Percentiles rank a stretch among this genome's conserved stretches.
Conservation (phyloP, 176 grass and related monocot species). For the Eragrostis curvula region DNA sequence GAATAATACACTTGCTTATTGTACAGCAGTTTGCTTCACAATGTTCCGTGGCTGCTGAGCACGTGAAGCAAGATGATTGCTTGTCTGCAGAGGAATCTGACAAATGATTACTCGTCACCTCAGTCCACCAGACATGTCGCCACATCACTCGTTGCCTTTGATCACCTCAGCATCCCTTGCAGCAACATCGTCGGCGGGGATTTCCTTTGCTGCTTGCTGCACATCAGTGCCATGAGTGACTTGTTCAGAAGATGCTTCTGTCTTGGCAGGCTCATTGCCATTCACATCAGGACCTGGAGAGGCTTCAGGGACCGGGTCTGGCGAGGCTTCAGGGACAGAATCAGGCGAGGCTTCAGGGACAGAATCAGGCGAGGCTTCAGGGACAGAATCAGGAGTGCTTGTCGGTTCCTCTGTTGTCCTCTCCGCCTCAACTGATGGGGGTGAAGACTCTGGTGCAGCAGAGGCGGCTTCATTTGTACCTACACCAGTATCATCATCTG, state of each 20-base stretch:
- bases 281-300: slow-evolving; percentile 24
- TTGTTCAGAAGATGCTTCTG: slow-evolving; percentile 29
- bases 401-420: slow-evolving; percentile 22
- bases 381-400: slow-evolving; percentile 29
- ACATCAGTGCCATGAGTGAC: neutral
- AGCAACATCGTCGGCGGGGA: neutral
- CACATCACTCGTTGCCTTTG: slow-evolving; percentile 44
- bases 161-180: slow-evolving; percentile 32
- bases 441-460: slow-evolving; percentile 39
- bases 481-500: slow-evolving; percentile 40
- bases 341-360: neutral
- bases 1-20: slow-evolving; percentile 56
- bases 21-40: slow-evolving; percentile 51
- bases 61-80: slow-evolving; percentile 42
- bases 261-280: slow-evolving; percentile 25
- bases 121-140: slow-evolving; percentile 28
- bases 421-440: slow-evolving; percentile 31
- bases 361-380: slow-evolving; percentile 25
- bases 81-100: slow-evolving; percentile 25
- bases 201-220: slow-evolving; percentile 41
- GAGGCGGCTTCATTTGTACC: slow-evolving; percentile 37
- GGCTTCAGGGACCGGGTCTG: slow-evolving; percentile 31
- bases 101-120: slow-evolving; percentile 47
- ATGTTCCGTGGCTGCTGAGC: slow-evolving; percentile 30
- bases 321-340: neutral